Conservation (phyloP, 768 basidiomycete genomes). For the Rhodotorula diobovata region DNA sequence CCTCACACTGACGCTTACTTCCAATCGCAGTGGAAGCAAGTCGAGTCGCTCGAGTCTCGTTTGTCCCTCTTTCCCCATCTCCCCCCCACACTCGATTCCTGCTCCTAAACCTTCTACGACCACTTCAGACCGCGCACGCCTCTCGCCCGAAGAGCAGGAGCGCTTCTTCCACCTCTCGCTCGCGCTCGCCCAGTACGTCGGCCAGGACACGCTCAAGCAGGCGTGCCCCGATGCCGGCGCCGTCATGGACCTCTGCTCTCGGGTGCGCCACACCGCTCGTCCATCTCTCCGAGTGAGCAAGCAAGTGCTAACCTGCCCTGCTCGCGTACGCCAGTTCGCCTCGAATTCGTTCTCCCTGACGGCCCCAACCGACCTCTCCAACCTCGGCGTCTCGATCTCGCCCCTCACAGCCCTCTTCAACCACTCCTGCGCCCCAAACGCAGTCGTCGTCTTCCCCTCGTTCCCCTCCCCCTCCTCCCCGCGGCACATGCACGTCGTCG, state of each 20-base stretch:
- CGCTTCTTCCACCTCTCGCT: slow-evolving; percentile 43
- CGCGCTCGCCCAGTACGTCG: slow-evolving; percentile 45
- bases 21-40: slow-evolving; percentile 54
- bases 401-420: slow-evolving; percentile 76
- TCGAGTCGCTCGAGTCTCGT: slow-evolving; percentile 74
- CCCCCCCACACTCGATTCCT: background rate
- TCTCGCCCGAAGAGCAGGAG: slow-evolving; percentile 39
- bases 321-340: slow-evolving; percentile 59
- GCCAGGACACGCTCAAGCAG: slow-evolving; percentile 23
- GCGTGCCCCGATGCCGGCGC: slow-evolving; percentile 35
- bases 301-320: background rate
- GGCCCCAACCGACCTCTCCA: slow-evolving; percentile 62
- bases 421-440: slow-evolving; percentile 78
- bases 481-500: slow-evolving; percentile 61
- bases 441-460: slow-evolving; percentile 80
- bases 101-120: too few species aligned
- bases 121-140: slow-evolving; percentile 8
- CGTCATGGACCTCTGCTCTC: slow-evolving; percentile 45
- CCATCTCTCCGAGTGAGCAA: too few species aligned
- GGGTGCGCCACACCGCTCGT: slow-evolving; percentile 36
- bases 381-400: slow-evolving; percentile 78
- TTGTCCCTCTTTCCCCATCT: slow-evolving; percentile 43
- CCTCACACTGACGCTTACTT: too few species aligned
- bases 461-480: background rate
- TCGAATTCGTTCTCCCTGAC: slow-evolving; percentile 88